Base-by-base conservation (phyloP, 805 yeast genomes). In the Schizosaccharomyces osmophilus region DNA sequence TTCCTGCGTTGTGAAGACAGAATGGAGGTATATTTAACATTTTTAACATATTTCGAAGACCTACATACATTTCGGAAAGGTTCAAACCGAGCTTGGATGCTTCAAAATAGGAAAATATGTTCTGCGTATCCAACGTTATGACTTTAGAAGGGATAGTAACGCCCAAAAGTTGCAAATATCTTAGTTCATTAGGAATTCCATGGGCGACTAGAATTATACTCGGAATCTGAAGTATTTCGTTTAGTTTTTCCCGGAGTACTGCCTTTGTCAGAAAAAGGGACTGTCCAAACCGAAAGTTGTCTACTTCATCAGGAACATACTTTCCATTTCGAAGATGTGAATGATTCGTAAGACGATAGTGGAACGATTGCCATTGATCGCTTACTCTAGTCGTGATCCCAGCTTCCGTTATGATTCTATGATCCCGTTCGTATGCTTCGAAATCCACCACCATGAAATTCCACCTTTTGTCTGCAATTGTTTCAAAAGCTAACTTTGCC, bases 1-100 rank as follows among this genome's bases (percentile, higher is more conserved):
- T 64, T 1, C 63, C 66, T 9, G 66, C 66, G 45, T 64, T 64
- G 31, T 64, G 66, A 41, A 63, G 31, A 60, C 63, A 24, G 26
- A 57, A 39, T 1, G 60, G 26, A 11, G 3, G 31, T 22, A 51
- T 29, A 11, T 22, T 9, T 4, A 51, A n/a, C 2, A 5, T 0
- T 19, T 17, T 51, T 3, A 51, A 17, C 36, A 51, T 22, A 19
- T 6, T 26, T 5, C 19, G 19, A 22, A 51, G 36, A 24, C 19
- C 9, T 22, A 24, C 26, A 29, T 51, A 17, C 8, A 45, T 22
- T 3, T 36, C 41, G 1, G 41, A 36, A 36, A 36, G 41, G 8
- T 36, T 36, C 15, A 4, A n/a, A n/a, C 22, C 9, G 51, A 2
- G 51, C 8, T 22, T 19, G 26, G 51, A 19, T 9, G 22, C 22